These are phyloP conservation scores for Solanum tacnaense DNA, from an alignment of 257 asterid species.

Conservation along the genomic window DNA sequence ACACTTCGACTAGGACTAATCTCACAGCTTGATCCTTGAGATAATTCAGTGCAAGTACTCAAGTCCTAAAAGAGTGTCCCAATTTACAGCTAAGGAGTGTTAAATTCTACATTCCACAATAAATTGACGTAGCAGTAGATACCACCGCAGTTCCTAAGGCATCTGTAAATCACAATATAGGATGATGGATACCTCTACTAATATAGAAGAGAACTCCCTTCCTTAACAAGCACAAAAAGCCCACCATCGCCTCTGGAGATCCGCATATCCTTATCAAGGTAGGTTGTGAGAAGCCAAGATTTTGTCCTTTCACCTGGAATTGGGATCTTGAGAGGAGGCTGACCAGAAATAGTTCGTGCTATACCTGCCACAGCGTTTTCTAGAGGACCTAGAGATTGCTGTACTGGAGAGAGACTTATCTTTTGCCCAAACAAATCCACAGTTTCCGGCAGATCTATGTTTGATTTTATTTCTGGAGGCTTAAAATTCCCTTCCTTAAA, in stretches of 20 bases:
- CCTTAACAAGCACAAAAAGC: conserved; percentile 84
- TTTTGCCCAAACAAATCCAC: conserved; percentile 67
- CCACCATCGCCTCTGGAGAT: conserved; percentile 97
- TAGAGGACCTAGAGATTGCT: conserved; percentile 60
- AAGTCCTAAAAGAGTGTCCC: not conserved
- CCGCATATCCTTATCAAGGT: conserved; percentile 81
- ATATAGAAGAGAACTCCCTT: conserved; percentile 70
- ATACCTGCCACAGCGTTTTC: conserved; percentile 53
- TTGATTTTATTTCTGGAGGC: conserved; percentile 89
- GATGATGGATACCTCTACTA: not conserved
- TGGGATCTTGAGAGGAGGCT: conserved; percentile 69
- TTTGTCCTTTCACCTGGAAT: conserved; percentile 70
- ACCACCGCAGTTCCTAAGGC: not conserved
- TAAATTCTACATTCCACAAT: not conserved
- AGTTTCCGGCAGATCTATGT: conserved; percentile 63
- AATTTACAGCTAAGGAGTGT: not conserved
- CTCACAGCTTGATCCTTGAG: not conserved
- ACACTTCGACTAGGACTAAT: not conserved
- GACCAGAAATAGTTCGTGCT: conserved; percentile 71
- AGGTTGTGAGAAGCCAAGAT: conserved; percentile 78
- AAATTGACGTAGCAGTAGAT: not conserved
- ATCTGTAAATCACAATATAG: not conserved
- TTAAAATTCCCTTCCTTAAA: conserved; percentile 78
- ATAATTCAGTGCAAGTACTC: not conserved
- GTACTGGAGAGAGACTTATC: conserved; percentile 49